Evolutionary conservation across 2,329 filamentous ascomycete genomes (phyloP).

Genomic region (Geosmithia flava): DNA sequence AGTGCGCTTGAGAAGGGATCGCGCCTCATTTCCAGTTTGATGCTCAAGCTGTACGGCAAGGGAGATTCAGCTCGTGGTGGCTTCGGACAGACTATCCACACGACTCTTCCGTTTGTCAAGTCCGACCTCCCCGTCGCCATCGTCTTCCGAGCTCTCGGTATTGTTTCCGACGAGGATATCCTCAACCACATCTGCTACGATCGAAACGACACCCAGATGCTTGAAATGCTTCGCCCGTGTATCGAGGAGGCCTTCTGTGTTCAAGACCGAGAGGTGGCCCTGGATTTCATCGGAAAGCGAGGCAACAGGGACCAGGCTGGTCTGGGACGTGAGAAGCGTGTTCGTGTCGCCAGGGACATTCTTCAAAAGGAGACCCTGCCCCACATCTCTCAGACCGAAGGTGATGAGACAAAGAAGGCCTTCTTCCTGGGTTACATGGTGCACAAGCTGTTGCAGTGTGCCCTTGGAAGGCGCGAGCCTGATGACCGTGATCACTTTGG

Average conservation of each 20-base stretch:
- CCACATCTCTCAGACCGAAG: conserved; percentile 90
- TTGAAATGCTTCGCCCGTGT: conserved; percentile 94
- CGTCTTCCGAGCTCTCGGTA: conserved; percentile 87
- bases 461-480: conserved; percentile 81
- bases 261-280: conserved; percentile 84
- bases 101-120: conserved; percentile 88
- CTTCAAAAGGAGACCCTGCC: conserved; percentile 94
- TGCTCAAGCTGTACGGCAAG: conserved; percentile 81
- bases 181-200: conserved; percentile 97
- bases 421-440: conserved; percentile 99
- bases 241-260: conserved; percentile 96
- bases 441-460: conserved; percentile 86
- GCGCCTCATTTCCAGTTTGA: conserved; percentile 82
- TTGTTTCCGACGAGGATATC: conserved; percentile 96
- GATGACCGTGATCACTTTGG: conserved; percentile 98
- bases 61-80: conserved; percentile 65
- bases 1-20: conserved; percentile 96
- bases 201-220: conserved; percentile 87
- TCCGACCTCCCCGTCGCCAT: conserved; percentile 86
- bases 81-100: conserved; percentile 79
- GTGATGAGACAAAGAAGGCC: conserved; percentile 89
- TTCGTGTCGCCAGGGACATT: conserved; percentile 85
- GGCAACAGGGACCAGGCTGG: conserved; percentile 50
- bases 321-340: conserved; percentile 72
- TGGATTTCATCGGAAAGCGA: conserved; percentile 93